phyloP scores from a whole-genome alignment of 2,329 filamentous ascomycete genomes.

The Ilyonectria sp. region DNA sequence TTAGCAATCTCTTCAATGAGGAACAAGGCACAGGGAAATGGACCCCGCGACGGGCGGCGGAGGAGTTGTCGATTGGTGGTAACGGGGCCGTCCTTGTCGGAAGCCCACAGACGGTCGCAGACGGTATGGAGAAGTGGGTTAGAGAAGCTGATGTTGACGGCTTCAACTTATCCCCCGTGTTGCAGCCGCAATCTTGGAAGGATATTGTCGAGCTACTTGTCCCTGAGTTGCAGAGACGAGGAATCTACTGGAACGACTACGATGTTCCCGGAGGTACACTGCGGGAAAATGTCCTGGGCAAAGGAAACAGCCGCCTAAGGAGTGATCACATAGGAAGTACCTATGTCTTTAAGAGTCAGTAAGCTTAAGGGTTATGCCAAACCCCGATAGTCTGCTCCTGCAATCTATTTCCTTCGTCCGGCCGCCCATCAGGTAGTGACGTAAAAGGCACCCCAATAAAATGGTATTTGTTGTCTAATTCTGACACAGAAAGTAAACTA shows the following conservation, averaged over 20 bases:
- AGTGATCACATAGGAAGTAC: constrained; percentile 13
- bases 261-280: constrained; percentile 21
- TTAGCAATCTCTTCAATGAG: constrained; percentile 23
- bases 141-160: constrained; percentile 30
- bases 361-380: too few relatives aligned
- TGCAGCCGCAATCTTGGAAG: constrained; percentile 25
- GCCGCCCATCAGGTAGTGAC: too few relatives aligned
- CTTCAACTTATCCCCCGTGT: constrained; percentile 28
- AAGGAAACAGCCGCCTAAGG: constrained; percentile 8
- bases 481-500: too few relatives aligned
- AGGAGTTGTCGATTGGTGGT: constrained; percentile 21
- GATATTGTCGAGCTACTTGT: constrained; percentile 27
- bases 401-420: too few relatives aligned
- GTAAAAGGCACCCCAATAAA: too few relatives aligned
- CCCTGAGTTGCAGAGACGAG: constrained; percentile 23
- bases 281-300: constrained; percentile 21
- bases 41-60: constrained; percentile 9
- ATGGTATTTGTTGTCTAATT: too few relatives aligned
- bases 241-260: constrained; percentile 30
- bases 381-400: too few relatives aligned
- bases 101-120: constrained; percentile 25
- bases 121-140: constrained; percentile 27
- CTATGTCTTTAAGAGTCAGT: neutral
- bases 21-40: constrained; percentile 2
- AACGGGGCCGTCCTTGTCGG: constrained; percentile 27